These are phyloP conservation scores for Esteya vermicola DNA, from an alignment of 2,329 filamentous ascomycete species.

Conservation along the genomic window DNA sequence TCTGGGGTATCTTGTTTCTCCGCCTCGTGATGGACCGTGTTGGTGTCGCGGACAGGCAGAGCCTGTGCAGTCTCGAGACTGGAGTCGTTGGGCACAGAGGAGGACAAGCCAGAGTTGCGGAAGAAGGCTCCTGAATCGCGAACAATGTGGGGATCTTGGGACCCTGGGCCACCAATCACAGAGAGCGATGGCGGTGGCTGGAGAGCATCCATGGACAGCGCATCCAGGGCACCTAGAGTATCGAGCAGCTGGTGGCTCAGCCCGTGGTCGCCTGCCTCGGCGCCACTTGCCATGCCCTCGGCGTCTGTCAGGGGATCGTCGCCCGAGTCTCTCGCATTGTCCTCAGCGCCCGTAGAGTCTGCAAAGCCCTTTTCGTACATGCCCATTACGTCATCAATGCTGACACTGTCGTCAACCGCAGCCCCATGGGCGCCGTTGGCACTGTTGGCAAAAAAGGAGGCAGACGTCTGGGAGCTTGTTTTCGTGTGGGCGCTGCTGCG, in stretches of 20 bases:
- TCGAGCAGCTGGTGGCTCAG: no score
- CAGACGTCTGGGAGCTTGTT: constrained; percentile 52
- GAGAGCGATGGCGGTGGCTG: no score
- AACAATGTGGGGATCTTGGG: no score
- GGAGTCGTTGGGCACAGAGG: constrained; percentile 19
- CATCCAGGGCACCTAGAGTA: no score
- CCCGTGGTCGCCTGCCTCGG: background rate
- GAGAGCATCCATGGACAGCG: no score
- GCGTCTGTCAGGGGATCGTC: constrained; percentile 13
- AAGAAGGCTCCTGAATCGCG: constrained; percentile 26
- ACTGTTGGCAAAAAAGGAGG: constrained; percentile 32
- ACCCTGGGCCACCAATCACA: no score
- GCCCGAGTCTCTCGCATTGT: constrained; percentile 20
- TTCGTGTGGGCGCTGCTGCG: constrained; percentile 72
- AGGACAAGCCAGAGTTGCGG: constrained; percentile 18
- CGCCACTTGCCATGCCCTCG: constrained; percentile 6
- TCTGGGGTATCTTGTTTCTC: no score
- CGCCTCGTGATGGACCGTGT: no score
- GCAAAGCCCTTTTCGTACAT: constrained; percentile 53
- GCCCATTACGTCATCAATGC: constrained; percentile 55
- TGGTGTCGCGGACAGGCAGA: no score
- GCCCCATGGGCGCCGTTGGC: constrained; percentile 32
- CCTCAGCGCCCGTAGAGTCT: constrained; percentile 32
- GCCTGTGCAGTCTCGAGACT: constrained; percentile 20
- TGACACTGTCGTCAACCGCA: constrained; percentile 38